Base-by-base conservation (phyloP, 2,329 filamentous ascomycete species). In the Pseudogymnoascus sp. region DNA sequence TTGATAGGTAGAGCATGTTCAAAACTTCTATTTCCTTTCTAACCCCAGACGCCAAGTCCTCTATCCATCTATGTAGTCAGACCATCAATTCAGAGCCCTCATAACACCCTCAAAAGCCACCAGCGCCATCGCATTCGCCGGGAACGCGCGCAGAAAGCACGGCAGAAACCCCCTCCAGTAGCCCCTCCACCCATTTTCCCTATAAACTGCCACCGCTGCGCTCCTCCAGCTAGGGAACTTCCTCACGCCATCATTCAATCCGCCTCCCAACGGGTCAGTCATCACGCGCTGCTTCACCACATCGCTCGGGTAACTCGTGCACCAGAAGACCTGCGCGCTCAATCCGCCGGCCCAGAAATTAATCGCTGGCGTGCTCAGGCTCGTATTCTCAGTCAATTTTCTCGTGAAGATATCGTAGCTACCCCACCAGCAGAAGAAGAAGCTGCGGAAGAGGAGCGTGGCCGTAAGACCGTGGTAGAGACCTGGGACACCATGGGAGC, bases 391-490 rank as follows among this genome's bases (percentile, higher is more conserved):
- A 60, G 83, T 78, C 71, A 97, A 78, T 63, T 81, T 76, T 20
- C 84, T 80, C 4, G 90, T 89, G 67, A 97, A 82, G 30, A 96
- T 68, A 70, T 97, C 93, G 77, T 99, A 99, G 63, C 86, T 89
- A n/a, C 87, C 86, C 94, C 94, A 99, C 92, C 92, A 97, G 78
- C 88, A 94, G 81, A 96, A 97, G 80, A 99, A 99, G 77, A 93
- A 96, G 12, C 86, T 85, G 16, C 94, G 84, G 78, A 97, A 97
- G 57, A 97, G 75, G 57, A 97, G 78, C 0, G 94, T 97, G 1
- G 94, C 90, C 37, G 76, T 79, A 11, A 99, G 81, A 0, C 94
- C 94, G 71, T 91, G 92, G 74, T 93, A 99, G 6, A 99, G 74
- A 36, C 93, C 94, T 20, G 75, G 72, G 2, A 97, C 69, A 50